Evolutionary conservation across 345 rosid genomes (phyloP).

Genomic region (Acer saccharum): DNA sequence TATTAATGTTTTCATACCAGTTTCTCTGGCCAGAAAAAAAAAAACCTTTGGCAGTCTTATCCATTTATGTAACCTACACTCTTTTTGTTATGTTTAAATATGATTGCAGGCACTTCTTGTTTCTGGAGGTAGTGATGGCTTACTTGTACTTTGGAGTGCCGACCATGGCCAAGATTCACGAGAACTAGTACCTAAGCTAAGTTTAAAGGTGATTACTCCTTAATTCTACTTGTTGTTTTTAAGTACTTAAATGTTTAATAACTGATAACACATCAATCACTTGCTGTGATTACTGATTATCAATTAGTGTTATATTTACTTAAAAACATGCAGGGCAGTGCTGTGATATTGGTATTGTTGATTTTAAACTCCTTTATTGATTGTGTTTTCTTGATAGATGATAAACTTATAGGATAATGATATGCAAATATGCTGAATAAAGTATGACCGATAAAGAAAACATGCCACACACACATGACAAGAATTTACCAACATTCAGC

Average conservation of each 20-base stretch:
- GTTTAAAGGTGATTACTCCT: constrained; percentile 66
- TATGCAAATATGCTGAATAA: no score
- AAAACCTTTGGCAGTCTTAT: background rate
- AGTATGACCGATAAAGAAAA: no score
- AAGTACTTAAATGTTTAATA: constrained; percentile 7
- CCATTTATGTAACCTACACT: background rate
- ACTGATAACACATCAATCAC: constrained; percentile 1
- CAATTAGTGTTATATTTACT: background rate
- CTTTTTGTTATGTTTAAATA: constrained; percentile 13
- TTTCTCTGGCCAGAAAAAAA: background rate
- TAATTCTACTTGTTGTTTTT: background rate
- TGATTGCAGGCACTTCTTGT: constrained; percentile 87
- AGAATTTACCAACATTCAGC: no score
- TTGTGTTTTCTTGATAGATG: no score
- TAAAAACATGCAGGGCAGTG: background rate
- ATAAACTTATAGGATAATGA: no score
- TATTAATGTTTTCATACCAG: background rate
- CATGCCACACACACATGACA: no score
- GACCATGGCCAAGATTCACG: constrained; percentile 93
- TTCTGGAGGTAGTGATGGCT: constrained; percentile 96
- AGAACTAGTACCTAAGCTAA: constrained; percentile 97
- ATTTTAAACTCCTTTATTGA: no score
- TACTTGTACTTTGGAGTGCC: constrained; percentile 94
- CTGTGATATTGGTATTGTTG: background rate
- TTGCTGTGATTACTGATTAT: background rate